Conservation (phyloP, 2,329 filamentous ascomycete species). For the Colletotrichum australisinense region DNA sequence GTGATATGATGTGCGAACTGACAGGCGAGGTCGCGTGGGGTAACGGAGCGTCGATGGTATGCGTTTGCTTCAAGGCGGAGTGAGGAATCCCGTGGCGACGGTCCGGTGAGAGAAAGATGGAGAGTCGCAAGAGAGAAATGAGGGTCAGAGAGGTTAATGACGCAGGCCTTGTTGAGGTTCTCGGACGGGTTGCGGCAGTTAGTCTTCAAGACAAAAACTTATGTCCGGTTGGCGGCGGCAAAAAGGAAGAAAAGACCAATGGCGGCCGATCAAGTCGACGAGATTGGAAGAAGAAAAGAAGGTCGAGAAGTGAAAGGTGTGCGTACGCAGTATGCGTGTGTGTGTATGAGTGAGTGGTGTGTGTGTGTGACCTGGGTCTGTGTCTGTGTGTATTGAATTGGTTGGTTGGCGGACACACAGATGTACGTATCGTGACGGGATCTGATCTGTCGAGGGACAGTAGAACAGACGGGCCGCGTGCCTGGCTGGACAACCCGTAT, state of each 20-base stretch:
- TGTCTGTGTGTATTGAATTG: background rate
- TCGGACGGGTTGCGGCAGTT: background rate
- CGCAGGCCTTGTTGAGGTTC: background rate
- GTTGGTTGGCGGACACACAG: background rate
- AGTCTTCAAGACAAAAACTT: conserved; percentile 26
- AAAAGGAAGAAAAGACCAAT: conserved; percentile 11
- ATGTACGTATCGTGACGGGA: conserved; percentile 4
- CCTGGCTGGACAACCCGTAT: background rate
- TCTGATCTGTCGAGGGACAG: background rate
- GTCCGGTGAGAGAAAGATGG: background rate
- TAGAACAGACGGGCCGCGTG: background rate
- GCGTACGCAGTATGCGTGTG: background rate
- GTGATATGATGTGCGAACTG: conserved; percentile 35
- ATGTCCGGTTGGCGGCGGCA: conserved; percentile 5
- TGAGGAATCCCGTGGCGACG: conserved; percentile 3
- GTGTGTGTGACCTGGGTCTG: background rate
- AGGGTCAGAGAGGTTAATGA: background rate
- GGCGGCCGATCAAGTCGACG: conserved; percentile 9
- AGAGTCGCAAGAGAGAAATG: background rate
- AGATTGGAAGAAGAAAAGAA: conserved; percentile 18
- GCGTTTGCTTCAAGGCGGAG: background rate
- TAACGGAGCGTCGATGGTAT: conserved; percentile 16
- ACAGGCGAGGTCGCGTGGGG: conserved; percentile 28
- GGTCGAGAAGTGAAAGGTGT: conserved; percentile 25
- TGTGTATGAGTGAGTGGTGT: background rate